phyloP scores from a whole-genome alignment of 2,329 filamentous ascomycete species.

The Neoarthrinium moseri region DNA sequence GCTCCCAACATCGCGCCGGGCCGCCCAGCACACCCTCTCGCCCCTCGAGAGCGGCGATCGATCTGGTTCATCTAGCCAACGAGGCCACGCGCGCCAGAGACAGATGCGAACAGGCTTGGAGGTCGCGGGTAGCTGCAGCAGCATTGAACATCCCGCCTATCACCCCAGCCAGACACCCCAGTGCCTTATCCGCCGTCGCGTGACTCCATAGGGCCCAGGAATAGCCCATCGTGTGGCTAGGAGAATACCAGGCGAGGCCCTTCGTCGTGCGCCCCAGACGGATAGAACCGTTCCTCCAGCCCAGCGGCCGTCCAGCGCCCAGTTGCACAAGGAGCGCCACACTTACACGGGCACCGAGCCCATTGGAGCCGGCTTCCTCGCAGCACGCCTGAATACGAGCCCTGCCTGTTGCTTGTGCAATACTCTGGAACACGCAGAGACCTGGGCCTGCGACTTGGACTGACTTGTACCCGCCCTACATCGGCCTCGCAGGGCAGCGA shows the following conservation, averaged over 20 bases:
- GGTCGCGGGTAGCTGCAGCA: constrained; percentile 34
- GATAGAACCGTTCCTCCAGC: constrained; percentile 27
- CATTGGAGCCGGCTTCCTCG: constrained; percentile 29
- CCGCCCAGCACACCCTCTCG: not conserved
- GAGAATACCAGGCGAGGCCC: constrained; percentile 26
- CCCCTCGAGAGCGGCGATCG: constrained; percentile 26
- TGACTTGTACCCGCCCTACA: too few species aligned
- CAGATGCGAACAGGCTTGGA: constrained; percentile 35
- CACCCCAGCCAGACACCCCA: constrained; percentile 32
- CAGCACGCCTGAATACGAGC: constrained; percentile 31
- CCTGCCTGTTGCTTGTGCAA: constrained; percentile 22
- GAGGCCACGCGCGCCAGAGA: constrained; percentile 17
- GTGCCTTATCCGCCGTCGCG: constrained; percentile 35
- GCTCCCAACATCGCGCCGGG: not conserved
- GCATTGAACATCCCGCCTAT: constrained; percentile 34
- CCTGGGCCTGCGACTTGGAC: constrained; percentile 21
- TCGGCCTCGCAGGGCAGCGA: constrained; percentile 20
- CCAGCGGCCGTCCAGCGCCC: constrained; percentile 21
- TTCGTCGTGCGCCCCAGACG: constrained; percentile 18
- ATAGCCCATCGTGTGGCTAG: constrained; percentile 5
- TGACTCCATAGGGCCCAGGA: constrained; percentile 28
- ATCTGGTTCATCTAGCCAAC: constrained; percentile 15
- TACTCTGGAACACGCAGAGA: constrained; percentile 21
- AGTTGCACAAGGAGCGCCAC: constrained; percentile 33
- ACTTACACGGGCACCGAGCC: constrained; percentile 29